Base-by-base conservation (phyloP, 2,329 filamentous ascomycete species). In the Bipolaris bicolor region DNA sequence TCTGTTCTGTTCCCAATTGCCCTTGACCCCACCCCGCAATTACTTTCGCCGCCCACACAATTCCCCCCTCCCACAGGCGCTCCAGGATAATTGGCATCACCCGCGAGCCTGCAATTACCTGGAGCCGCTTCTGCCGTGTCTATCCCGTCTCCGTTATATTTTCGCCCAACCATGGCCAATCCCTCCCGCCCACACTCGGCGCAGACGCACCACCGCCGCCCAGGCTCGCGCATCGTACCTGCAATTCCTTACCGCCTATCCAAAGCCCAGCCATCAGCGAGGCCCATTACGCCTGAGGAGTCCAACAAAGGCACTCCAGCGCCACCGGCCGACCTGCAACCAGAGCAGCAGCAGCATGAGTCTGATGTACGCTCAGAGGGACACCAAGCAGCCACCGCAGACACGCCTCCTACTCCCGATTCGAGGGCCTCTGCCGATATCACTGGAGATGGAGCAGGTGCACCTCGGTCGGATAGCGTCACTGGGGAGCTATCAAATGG, bases 41-140 rank as follows among this genome's bases (percentile, higher is more conserved):
- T 63, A 29, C 56, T 55, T 62, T 53, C 57, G 39, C 49, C 51
- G 53, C 56, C 52, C 63, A 57, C 58, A 59, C 62, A 57, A 54
- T 45, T 58, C 62, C 41, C 31, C 41, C 26, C 50, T 48, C 49
- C 57, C 63, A 65, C 63, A 65, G 68, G 75, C 75, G 73, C 76
- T 78, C 76, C 75, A 77, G 73, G 76, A 73, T 76, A 77, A 77
- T 77, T 76, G 75, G 65, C 70, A 68, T 63, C 40, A 57, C 50
- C 46, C 40, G 51, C 55, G 26, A 57, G 51, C 58, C 60, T 68
- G 66, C 73, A 76, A 74, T 76, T 78, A 76, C 74, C 74, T 78
- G 76, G 76, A 78, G 75, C 71, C 72, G 74, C 75, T 75, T 58
- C 61, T 58, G 56, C 60, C 56, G 34, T 39, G 41, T 51, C 48